These are phyloP conservation scores for Oemleria cerasiformis DNA, from an alignment of 306 rosid species.

Conservation along the genomic window DNA sequence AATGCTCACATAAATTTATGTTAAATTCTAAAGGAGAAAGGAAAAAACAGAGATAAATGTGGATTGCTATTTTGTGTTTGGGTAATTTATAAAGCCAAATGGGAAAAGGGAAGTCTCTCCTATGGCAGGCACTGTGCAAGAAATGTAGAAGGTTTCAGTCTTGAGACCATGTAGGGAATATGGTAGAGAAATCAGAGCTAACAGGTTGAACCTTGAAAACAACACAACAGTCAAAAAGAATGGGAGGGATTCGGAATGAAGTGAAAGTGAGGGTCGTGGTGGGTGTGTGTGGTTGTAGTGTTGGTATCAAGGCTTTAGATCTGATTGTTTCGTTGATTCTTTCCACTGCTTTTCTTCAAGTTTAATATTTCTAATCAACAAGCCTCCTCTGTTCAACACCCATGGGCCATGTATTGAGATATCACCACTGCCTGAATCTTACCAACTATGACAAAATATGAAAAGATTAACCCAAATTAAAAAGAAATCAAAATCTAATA, in stretches of 20 bases:
- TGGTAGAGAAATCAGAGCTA: conserved; percentile 30
- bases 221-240: conserved; percentile 36
- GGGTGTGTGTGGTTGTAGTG: conserved; percentile 31
- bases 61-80: background rate
- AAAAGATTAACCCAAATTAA: too few species aligned
- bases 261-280: conserved; percentile 3
- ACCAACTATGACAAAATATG: too few species aligned
- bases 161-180: conserved; percentile 24
- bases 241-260: background rate
- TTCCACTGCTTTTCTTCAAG: conserved; percentile 13
- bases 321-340: conserved; percentile 21
- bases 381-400: conserved; percentile 14
- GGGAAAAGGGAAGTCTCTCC: background rate
- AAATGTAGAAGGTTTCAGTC: conserved; percentile 29
- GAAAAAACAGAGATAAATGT: background rate
- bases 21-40: background rate
- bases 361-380: conserved; percentile 20
- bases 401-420: too few species aligned
- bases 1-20: conserved; percentile 1
- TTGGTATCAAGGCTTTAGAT: conserved; percentile 54
- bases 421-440: too few species aligned
- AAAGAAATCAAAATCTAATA: too few species aligned
- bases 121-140: conserved; percentile 1
- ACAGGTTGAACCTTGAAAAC: conserved; percentile 23
- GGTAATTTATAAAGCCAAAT: background rate